A percentile compares a stretch with the other conserved stretches of the same genome.
Evolutionary conservation across 116 monocot species (phyloP).

Genomic region (Zostera marina): DNA sequence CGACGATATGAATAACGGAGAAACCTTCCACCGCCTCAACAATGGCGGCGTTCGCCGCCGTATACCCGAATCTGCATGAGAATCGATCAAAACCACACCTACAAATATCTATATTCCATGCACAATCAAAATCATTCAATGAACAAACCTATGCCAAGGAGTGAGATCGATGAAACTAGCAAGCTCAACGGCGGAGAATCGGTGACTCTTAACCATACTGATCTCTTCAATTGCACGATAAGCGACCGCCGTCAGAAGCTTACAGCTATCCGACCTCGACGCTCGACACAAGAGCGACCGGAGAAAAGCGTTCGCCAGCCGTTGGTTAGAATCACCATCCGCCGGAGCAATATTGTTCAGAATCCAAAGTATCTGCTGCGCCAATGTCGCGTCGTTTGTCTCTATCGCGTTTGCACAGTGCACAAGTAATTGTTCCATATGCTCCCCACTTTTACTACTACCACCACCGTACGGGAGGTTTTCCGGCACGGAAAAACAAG

Average conservation of each 20-base stretch:
- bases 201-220: conserved; percentile 1
- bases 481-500: conserved; percentile 7
- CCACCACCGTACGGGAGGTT: no score
- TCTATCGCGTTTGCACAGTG: conserved; percentile 73
- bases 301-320: conserved; percentile 62
- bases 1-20: conserved; percentile 44
- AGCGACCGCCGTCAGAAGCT: conserved; percentile 11
- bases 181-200: conserved; percentile 23
- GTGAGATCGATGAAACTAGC: conserved; percentile 75
- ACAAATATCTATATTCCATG: no score
- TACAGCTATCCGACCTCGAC: conserved; percentile 14
- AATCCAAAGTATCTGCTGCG: conserved; percentile 75
- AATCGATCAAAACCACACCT: no score
- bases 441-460: conserved; percentile 27
- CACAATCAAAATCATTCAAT: no score
- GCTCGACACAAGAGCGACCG: conserved; percentile 49
- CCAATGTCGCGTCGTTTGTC: conserved; percentile 50
- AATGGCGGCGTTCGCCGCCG: conserved; percentile 64
- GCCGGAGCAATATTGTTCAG: conserved; percentile 74
- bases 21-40: conserved; percentile 35
- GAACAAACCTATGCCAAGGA: conserved; percentile 26
- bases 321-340: conserved; percentile 55
- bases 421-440: conserved; percentile 60
- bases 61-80: conserved; percentile 46
- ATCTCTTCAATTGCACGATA: conserved; percentile 4